Conservation (phyloP, 148 eudicot species). For the Chenopodium suecicum region DNA sequence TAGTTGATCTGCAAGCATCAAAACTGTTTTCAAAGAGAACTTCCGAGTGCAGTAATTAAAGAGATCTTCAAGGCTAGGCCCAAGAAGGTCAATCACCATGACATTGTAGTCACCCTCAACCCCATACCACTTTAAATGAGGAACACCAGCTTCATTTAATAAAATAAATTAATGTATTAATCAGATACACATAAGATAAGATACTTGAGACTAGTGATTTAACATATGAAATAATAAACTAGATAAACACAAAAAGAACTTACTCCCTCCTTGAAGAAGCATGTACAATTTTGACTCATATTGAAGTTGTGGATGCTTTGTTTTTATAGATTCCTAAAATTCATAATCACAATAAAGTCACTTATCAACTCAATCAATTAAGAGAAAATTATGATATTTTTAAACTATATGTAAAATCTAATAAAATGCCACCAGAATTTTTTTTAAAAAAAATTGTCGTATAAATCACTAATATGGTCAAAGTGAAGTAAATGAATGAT, state of each 20-base stretch:
- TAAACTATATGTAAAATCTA: too few relatives aligned
- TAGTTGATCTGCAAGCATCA: slow-evolving; percentile 66
- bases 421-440: too few relatives aligned
- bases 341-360: neutral
- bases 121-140: slow-evolving; percentile 58
- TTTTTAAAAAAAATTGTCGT: too few relatives aligned
- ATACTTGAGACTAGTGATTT: neutral
- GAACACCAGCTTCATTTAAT: slow-evolving; percentile 47
- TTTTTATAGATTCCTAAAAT: slow-evolving; percentile 48
- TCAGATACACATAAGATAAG: slow-evolving; percentile 1
- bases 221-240: slow-evolving; percentile 3
- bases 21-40: slow-evolving; percentile 49
- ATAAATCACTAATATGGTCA: too few relatives aligned
- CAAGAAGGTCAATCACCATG: slow-evolving; percentile 67
- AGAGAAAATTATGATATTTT: too few relatives aligned
- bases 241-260: slow-evolving; percentile 19
- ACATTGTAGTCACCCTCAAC: slow-evolving; percentile 56
- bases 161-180: neutral
- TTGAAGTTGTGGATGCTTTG: slow-evolving; percentile 59
- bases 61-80: slow-evolving; percentile 60
- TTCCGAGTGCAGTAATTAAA: slow-evolving; percentile 55
- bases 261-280: slow-evolving; percentile 67
- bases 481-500: too few relatives aligned
- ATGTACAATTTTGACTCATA: slow-evolving; percentile 56
- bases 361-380: neutral